phyloP scores from a whole-genome alignment of 2,329 filamentous ascomycete species.

The Neofusicoccum ribis region DNA sequence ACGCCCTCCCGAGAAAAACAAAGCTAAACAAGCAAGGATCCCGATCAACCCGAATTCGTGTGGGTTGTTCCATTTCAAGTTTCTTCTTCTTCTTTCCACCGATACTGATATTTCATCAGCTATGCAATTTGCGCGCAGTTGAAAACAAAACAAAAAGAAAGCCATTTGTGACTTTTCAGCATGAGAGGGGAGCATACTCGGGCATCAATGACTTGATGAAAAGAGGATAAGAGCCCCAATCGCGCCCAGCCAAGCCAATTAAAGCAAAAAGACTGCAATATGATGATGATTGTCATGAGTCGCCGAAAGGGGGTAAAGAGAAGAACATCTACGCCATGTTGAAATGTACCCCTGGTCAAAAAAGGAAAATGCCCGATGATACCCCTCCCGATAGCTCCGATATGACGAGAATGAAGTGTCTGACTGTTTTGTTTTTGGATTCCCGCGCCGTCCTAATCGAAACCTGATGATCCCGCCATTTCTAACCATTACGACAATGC shows the following conservation, averaged over 20 bases:
- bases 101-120: not conserved
- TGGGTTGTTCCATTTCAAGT: not conserved
- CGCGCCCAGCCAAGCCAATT: not conserved
- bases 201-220: not conserved
- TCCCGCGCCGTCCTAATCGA: not conserved
- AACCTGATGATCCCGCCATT: not conserved
- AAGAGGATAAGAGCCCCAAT: not conserved
- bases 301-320: conserved; percentile 8
- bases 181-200: too few species aligned
- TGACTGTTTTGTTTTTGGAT: not conserved
- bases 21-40: not conserved
- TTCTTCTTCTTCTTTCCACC: not conserved
- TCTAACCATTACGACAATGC: conserved; percentile 15
- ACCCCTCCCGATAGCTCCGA: not conserved
- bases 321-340: conserved; percentile 14
- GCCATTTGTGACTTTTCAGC: too few species aligned
- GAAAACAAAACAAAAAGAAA: not conserved
- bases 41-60: not conserved
- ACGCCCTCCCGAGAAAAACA: not conserved
- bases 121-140: conserved; percentile 1
- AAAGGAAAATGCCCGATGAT: not conserved
- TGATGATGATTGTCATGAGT: conserved; percentile 7
- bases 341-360: not conserved
- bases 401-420: conserved; percentile 12
- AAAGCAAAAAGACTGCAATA: not conserved